Evolutionary conservation across 1,284 basidiomycete species (phyloP), one percentile per base, ranked within the genome.

Genomic region (Boletellus deceptivus): DNA sequence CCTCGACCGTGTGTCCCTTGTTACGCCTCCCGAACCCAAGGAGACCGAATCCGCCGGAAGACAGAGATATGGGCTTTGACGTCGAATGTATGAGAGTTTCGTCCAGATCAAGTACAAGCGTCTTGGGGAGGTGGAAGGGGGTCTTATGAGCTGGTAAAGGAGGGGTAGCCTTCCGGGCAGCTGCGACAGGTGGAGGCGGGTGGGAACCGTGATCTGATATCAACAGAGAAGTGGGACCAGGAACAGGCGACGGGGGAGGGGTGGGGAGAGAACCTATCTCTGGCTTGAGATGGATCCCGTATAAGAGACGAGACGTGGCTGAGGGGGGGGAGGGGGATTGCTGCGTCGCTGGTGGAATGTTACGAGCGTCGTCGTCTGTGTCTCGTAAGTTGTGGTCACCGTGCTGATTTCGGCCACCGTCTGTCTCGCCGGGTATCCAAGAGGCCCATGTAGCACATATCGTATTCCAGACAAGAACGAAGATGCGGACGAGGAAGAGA

Each of bases 1-100:
- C 97, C 67, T 99, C 96, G n/a, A 99, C 93, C 56, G 90, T 92
- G 72, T 94, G 91, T 8, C 86, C 83, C 63, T 83, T 83, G 61
- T 84, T 84, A 52, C 82, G 73, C 50, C 75, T 75, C 48, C 80
- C 77, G 43, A 85, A 70, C 16, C 85, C 84, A 53, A 92, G 75
- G 27, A 91, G 70, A 20, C 86, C 83, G 7, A 77, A 77, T 24
- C 79, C 75, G 34, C 78, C 74, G 46, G 68, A 63, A 14, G 72
- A 73, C 24, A 72, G 65, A 48, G 73, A 74, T 49, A 87, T 76
- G 22, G 89, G 91, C 37, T 92, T 79, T 24, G 92, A 92, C 0
- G 94, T 99, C 2, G 95, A 98, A 67, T 99, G 96, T 54, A 99
- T 98, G 50, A 99, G 82, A 1, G 96, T 99, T 73, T 99, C 96